A percentile compares a stretch with the other conserved stretches of the same genome.
phyloP scores from a whole-genome alignment of 768 basidiomycete genomes.

The Ramaria sp. region DNA sequence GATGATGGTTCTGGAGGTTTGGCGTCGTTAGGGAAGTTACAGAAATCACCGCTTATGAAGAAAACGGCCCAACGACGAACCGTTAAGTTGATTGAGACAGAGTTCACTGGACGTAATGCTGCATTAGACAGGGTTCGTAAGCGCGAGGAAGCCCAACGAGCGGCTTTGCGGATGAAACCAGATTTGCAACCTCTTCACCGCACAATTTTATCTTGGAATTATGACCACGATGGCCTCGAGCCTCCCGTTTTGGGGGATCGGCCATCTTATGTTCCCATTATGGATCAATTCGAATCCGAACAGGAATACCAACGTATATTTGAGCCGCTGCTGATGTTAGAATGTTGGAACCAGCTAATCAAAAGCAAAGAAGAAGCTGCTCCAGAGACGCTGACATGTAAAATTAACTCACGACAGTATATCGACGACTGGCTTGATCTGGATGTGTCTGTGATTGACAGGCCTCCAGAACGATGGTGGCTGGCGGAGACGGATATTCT shows the following conservation, averaged over 20 bases:
- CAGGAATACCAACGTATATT: conserved; percentile 64
- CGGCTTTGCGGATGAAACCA: conserved; percentile 65
- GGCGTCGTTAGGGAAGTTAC: conserved; percentile 44
- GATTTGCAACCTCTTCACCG: conserved; percentile 73
- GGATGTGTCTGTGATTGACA: conserved; percentile 49
- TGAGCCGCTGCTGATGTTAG: conserved; percentile 75
- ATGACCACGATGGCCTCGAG: conserved; percentile 49
- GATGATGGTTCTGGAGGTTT: conserved; percentile 31
- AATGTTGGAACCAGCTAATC: conserved; percentile 83
- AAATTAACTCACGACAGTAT: conserved; percentile 56
- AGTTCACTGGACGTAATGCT: conserved; percentile 25
- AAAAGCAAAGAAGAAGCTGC: conserved; percentile 62
- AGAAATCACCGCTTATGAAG: conserved; percentile 48
- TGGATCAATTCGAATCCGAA: conserved; percentile 53
- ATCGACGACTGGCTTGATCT: conserved; percentile 79
- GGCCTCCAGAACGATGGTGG: conserved; percentile 58
- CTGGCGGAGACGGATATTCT: conserved; percentile 76
- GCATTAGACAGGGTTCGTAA: conserved; percentile 40
- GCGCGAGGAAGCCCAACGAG: conserved; percentile 51
- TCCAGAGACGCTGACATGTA: conserved; percentile 41
- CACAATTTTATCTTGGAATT: conserved; percentile 77
- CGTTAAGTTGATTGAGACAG: conserved; percentile 51
- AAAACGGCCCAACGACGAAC: conserved; percentile 50
- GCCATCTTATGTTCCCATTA: conserved; percentile 34
- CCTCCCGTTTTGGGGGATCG: conserved; percentile 38